These are phyloP conservation scores for Raffaelea ambrosiae DNA, from an alignment of 2,329 filamentous ascomycete genomes.

Conservation along the genomic window DNA sequence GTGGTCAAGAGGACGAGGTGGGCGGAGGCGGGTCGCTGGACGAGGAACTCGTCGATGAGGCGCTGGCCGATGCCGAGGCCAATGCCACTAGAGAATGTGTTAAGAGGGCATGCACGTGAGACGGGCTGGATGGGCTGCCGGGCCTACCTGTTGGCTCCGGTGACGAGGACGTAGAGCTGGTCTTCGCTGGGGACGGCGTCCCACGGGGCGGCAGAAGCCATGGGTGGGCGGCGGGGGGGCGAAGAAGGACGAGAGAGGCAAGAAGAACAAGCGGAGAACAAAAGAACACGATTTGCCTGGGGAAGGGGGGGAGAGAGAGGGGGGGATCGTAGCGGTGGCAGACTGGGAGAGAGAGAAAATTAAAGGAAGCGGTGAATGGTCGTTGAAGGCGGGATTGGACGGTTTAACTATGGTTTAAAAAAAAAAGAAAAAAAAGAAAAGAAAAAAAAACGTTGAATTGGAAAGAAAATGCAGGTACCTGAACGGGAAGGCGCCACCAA, in stretches of 20 bases:
- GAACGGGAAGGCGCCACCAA: no score
- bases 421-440: no score
- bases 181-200: conserved; percentile 25
- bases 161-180: conserved; percentile 62
- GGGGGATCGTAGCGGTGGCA: no score
- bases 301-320: no score
- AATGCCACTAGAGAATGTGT: conserved; percentile 55
- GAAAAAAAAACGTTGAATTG: no score
- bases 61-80: conserved; percentile 77
- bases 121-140: background rate
- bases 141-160: conserved; percentile 74
- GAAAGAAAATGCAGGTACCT: no score
- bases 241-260: background rate
- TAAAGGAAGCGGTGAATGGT: no score
- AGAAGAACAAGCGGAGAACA: background rate
- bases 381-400: no score
- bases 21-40: conserved; percentile 56
- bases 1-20: conserved; percentile 76
- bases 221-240: background rate
- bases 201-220: conserved; percentile 23
- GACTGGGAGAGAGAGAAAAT: no score
- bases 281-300: no score
- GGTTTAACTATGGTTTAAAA: no score
- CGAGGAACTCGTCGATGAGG: conserved; percentile 83
- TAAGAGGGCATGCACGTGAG: background rate